phyloP scores from a whole-genome alignment of 805 yeast genomes.

The Diddensiella transvaalensis region DNA sequence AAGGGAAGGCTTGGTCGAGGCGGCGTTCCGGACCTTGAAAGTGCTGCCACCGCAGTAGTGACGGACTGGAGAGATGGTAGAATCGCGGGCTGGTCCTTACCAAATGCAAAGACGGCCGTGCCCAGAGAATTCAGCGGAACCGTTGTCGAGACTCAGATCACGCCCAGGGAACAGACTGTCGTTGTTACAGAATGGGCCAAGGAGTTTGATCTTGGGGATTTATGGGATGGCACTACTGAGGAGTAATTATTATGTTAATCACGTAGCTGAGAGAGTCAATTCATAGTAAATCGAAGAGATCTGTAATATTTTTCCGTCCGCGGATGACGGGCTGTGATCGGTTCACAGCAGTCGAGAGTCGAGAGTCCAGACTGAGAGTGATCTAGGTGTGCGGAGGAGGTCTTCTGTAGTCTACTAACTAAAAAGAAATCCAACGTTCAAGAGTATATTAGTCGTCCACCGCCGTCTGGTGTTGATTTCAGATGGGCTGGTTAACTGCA shows the following conservation, averaged over 20 bases:
- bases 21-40: conserved; percentile 83
- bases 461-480: too few relatives aligned
- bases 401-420: too few relatives aligned
- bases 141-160: conserved; percentile 10
- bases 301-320: too few relatives aligned
- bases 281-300: too few relatives aligned
- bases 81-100: conserved; percentile 84
- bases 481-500: conserved; percentile 11
- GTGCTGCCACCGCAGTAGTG: conserved; percentile 78
- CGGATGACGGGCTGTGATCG: too few relatives aligned
- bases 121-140: conserved; percentile 19
- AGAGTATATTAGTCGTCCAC: too few relatives aligned
- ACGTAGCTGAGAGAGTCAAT: too few relatives aligned
- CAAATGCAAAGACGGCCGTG: conserved; percentile 35
- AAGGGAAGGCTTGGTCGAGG: conserved; percentile 91
- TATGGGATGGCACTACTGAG: conserved; percentile 42
- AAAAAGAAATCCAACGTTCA: too few relatives aligned
- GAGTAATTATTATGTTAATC: too few relatives aligned
- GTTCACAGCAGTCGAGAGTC: too few relatives aligned
- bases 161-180: conserved; percentile 41
- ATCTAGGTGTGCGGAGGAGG: too few relatives aligned
- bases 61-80: conserved; percentile 98
- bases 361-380: too few relatives aligned
- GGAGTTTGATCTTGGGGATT: conserved; percentile 87
- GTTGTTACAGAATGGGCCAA: conserved; percentile 89